Evolutionary conservation across 345 rosid genomes (phyloP).

Genomic region (Kernera saxatilis): DNA sequence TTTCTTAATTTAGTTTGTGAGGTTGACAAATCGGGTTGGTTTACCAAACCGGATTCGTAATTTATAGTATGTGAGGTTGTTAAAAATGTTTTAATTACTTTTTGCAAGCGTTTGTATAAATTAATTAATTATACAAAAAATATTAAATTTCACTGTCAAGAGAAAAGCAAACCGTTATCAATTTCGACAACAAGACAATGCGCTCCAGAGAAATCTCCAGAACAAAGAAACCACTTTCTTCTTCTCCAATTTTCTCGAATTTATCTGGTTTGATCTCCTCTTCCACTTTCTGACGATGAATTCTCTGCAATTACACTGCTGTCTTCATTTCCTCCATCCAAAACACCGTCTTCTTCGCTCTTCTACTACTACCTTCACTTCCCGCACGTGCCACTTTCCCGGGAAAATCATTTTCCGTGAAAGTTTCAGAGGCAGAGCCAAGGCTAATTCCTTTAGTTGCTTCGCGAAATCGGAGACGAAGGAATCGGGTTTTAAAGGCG

Average conservation of each 20-base stretch:
- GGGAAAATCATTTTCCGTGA: slow-evolving; percentile 11
- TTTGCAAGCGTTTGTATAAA: no score
- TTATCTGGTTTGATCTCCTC: neutral
- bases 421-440: slow-evolving; percentile 12
- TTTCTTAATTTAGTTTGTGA: no score
- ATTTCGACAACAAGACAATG: neutral
- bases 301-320: slow-evolving; percentile 28
- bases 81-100: no score
- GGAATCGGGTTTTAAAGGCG: slow-evolving; percentile 25
- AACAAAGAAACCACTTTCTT: neutral
- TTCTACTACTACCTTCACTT: slow-evolving; percentile 12
- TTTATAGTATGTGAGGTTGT: no score
- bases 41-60: no score
- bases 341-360: slow-evolving; percentile 17
- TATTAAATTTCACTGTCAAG: neutral
- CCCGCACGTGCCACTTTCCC: slow-evolving; percentile 28
- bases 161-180: slow-evolving; percentile 6
- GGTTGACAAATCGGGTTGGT: no score
- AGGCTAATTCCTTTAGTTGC: slow-evolving; percentile 28
- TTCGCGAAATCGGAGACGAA: slow-evolving; percentile 33
- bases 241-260: neutral
- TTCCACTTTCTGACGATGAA: slow-evolving; percentile 2
- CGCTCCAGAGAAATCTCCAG: slow-evolving; percentile 10
- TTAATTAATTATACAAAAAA: neutral
- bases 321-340: slow-evolving; percentile 12